A percentile compares a stretch with the other conserved stretches of the same genome.
Evolutionary conservation across 345 rosid genomes (phyloP).

Genomic region (Ceriops decandra): DNA sequence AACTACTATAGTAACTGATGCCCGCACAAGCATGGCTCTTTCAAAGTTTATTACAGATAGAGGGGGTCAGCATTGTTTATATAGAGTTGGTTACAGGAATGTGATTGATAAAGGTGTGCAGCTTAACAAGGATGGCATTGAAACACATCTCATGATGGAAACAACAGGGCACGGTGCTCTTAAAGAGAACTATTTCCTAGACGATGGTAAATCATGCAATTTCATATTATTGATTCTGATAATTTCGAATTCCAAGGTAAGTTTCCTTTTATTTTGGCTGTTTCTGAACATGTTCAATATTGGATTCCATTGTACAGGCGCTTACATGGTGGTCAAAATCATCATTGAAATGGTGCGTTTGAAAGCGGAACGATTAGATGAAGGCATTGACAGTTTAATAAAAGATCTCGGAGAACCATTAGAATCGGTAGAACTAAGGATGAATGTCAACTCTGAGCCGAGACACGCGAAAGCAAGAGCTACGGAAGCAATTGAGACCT

Average conservation of each 20-base stretch:
- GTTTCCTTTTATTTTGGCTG: not conserved
- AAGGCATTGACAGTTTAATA: slow-evolving; percentile 75
- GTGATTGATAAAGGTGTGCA: slow-evolving; percentile 89
- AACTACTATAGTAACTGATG: slow-evolving; percentile 76
- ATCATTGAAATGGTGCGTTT: slow-evolving; percentile 83
- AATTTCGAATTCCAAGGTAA: not conserved
- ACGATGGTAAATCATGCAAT: slow-evolving; percentile 50
- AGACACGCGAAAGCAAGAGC: slow-evolving; percentile 71
- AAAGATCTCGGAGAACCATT: slow-evolving; percentile 71
- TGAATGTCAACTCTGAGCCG: slow-evolving; percentile 67
- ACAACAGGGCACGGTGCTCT: slow-evolving; percentile 96
- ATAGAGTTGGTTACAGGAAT: slow-evolving; percentile 85
- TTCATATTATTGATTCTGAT: not conserved
- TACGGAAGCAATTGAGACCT: slow-evolving; percentile 66
- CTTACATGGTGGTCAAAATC: slow-evolving; percentile 89
- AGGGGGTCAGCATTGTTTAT: slow-evolving; percentile 88
- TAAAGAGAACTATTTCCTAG: slow-evolving; percentile 84
- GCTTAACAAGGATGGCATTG: slow-evolving; percentile 67
- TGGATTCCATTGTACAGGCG: slow-evolving; percentile 41
- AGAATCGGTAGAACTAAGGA: slow-evolving; percentile 62
- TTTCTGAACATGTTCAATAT: not conserved
- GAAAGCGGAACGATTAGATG: slow-evolving; percentile 57
- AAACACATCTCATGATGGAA: slow-evolving; percentile 95
- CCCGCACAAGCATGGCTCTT: slow-evolving; percentile 81
- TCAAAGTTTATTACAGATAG: slow-evolving; percentile 58